Evolutionary conservation across 1,139 yeast genomes (phyloP), one percentile per base, ranked within the genome.

Genomic region (Magnusiomyces fungicola): DNA sequence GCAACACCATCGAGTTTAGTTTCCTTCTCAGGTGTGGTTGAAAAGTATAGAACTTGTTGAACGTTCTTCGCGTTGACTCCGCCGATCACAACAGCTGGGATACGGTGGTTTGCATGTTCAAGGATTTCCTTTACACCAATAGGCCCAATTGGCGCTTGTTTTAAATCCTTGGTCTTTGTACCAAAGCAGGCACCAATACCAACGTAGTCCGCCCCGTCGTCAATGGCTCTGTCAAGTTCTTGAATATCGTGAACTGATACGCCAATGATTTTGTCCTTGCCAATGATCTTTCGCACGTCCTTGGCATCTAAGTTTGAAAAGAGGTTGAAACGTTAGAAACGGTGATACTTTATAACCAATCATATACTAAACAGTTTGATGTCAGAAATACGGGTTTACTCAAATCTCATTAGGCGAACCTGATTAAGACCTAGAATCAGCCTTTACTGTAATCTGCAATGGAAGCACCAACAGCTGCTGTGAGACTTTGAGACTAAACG

Each of bases 141-240:
- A 1, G 86, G 79, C 0, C 96, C 96, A 65, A 77, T 69, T 5
- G 82, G 74, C 56, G 69, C 41, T 67, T 76, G 55, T 68, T 65
- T 75, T 61, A 69, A 72, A 61, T 73, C 73, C 66, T 89, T 89
- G 1, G 97, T 89, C 14, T 64, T 61, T 0, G 97, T 89, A 18
- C 80, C 78, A 63, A 76, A 90, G 2, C 85, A 79, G 2, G 94
- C 82, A 1, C 97, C 97, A 55, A 89, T 75, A 0, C 97, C 97
- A 49, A 89, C 79, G 61, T 89, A 88, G 61, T 89, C 96, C 16
- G 64, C 69, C 2, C 68, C 75, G 58, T 76, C 74, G 14, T 68
- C 58, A 40, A 83, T 73, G 0, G 83, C 89, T 7, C 24, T 25
- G 32, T 65, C 67, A 0, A 83, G 79, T 61, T 88, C 95, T 2